Conservation (phyloP, 129 eudicot species). For the Ambrosia artemisiifolia region DNA sequence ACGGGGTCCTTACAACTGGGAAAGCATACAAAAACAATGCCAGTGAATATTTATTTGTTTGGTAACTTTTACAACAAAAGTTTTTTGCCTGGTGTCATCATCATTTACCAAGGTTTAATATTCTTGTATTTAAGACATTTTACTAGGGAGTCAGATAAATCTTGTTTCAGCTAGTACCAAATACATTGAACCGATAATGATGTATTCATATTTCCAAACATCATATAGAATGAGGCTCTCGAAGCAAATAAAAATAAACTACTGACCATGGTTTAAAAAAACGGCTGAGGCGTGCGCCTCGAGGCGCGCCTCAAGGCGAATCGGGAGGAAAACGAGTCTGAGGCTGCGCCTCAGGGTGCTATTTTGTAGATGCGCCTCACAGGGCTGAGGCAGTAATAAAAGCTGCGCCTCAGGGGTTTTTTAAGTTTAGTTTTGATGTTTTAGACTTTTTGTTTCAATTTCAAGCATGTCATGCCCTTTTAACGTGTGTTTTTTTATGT, state of each 20-base stretch:
- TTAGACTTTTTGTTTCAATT: too few species aligned
- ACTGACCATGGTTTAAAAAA: too few species aligned
- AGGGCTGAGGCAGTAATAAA: too few species aligned
- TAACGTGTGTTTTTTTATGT: too few species aligned
- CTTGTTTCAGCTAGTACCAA: background rate
- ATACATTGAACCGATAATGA: background rate
- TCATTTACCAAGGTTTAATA: background rate
- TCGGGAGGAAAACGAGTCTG: too few species aligned
- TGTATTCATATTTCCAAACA: background rate
- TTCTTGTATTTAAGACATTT: constrained; percentile 4
- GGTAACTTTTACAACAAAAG: background rate
- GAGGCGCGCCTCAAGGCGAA: too few species aligned
- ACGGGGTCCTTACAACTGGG: constrained; percentile 94
- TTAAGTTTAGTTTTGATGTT: too few species aligned
- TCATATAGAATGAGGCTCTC: background rate
- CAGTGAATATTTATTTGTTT: background rate
- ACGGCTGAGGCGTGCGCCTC: too few species aligned
- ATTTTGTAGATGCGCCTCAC: too few species aligned
- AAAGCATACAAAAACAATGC: constrained; percentile 10
- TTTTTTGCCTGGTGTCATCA: background rate
- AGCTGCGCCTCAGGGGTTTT: too few species aligned
- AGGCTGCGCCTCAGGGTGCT: too few species aligned
- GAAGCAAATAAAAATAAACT: background rate
- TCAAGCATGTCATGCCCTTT: too few species aligned
- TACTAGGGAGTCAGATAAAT: background rate